Conservation (phyloP, 1,284 basidiomycete species). For the Leccinum insigne region DNA sequence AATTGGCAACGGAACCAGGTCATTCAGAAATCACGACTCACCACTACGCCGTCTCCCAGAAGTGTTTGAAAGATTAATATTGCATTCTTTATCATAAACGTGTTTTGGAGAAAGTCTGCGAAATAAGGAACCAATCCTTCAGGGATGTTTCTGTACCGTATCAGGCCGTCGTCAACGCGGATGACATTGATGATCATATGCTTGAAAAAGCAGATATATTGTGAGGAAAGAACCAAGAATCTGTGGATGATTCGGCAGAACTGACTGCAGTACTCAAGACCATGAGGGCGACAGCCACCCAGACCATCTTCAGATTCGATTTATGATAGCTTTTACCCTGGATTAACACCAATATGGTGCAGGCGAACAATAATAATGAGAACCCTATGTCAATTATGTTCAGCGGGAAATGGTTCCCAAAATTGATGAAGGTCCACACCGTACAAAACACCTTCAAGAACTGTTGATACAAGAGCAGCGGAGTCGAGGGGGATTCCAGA, state of each 20-base stretch:
- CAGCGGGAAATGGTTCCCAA: not conserved
- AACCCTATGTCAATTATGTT: conserved; percentile 8
- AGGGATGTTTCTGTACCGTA: conserved; percentile 19
- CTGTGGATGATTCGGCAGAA: not conserved
- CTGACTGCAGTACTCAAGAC: conserved; percentile 15
- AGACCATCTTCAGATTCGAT: not conserved
- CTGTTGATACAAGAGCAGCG: conserved; percentile 10
- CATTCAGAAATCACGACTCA: conserved; percentile 4
- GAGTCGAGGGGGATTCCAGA: conserved; percentile 14
- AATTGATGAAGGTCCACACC: conserved; percentile 3
- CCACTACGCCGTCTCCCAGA: conserved; percentile 21
- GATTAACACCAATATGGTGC: conserved; percentile 11
- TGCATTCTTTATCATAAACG: conserved; percentile 24
- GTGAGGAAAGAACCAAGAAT: not conserved
- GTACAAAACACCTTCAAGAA: conserved; percentile 15
- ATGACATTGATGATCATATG: conserved; percentile 25
- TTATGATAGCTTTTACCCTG: not conserved
- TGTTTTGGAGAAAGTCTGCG: conserved; percentile 15
- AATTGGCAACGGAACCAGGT: not conserved
- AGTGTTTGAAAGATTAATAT: conserved; percentile 26
- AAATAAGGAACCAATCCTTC: conserved; percentile 25
- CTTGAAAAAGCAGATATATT: conserved; percentile 5
- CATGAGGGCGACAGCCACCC: conserved; percentile 10
- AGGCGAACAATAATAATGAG: conserved; percentile 16
- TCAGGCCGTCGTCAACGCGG: conserved; percentile 24